Percentiles rank a stretch among this genome's conserved stretches.
Conservation (phyloP, 1,139 yeast species). For the Kodamaea sp. region DNA sequence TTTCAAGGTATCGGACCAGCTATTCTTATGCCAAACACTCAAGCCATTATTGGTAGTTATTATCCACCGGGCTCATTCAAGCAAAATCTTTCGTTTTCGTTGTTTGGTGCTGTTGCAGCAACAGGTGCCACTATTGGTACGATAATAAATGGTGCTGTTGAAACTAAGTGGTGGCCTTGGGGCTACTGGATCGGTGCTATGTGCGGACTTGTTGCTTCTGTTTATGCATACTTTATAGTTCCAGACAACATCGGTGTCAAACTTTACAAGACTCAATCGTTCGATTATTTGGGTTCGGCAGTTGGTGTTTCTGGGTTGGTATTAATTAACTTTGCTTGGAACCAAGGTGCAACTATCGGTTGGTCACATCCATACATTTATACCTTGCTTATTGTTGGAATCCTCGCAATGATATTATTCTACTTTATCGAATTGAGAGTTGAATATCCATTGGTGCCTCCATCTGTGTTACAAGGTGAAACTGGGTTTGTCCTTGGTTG, state of each 20-base stretch:
- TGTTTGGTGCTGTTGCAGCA: conserved; percentile 61
- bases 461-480: conserved; percentile 36
- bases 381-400: conserved; percentile 47
- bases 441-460: conserved; percentile 46
- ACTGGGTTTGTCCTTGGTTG: conserved; percentile 46
- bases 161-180: conserved; percentile 57
- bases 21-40: conserved; percentile 51
- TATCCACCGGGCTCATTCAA: conserved; percentile 41
- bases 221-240: conserved; percentile 34
- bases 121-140: conserved; percentile 53
- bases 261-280: conserved; percentile 18
- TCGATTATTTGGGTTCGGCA: conserved; percentile 48
- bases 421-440: conserved; percentile 32
- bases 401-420: conserved; percentile 33
- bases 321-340: conserved; percentile 54
- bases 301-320: conserved; percentile 49
- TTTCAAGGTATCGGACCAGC: conserved; percentile 63
- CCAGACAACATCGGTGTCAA: conserved; percentile 35
- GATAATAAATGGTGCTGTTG: conserved; percentile 42
- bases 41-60: conserved; percentile 51
- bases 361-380: conserved; percentile 52
- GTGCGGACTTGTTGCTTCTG: conserved; percentile 26
- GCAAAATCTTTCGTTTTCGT: conserved; percentile 41
- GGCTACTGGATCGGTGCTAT: conserved; percentile 47
- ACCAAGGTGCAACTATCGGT: conserved; percentile 60